These are phyloP conservation scores for Suhomyces kilbournensis DNA, from an alignment of 805 yeast species.

Conservation along the genomic window DNA sequence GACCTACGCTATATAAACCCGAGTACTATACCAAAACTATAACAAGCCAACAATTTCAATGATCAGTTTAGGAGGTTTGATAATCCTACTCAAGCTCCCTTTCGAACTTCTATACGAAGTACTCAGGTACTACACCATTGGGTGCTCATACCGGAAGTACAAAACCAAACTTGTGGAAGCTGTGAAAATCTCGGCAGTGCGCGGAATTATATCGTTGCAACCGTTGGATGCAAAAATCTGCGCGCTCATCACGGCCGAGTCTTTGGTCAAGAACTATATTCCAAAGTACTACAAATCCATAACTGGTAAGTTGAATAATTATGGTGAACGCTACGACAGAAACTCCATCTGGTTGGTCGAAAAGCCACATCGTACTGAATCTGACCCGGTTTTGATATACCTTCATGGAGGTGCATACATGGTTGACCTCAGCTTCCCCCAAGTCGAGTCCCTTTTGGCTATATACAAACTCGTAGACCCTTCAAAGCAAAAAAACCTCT, in stretches of 20 bases:
- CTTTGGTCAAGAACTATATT: background rate
- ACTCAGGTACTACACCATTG: background rate
- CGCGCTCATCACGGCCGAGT: background rate
- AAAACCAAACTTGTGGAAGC: background rate
- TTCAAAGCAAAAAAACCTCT: slow-evolving; percentile 13
- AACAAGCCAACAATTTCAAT: no score
- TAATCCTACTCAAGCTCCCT: background rate
- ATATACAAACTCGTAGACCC: slow-evolving; percentile 28
- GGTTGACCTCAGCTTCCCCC: slow-evolving; percentile 22
- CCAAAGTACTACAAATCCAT: background rate
- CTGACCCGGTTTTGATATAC: slow-evolving; percentile 33
- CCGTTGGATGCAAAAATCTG: background rate
- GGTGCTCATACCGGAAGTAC: background rate
- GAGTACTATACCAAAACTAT: no score
- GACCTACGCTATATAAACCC: no score
- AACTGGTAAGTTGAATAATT: slow-evolving; percentile 14
- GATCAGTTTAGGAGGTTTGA: background rate
- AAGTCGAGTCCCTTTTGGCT: slow-evolving; percentile 27
- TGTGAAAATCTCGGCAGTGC: background rate
- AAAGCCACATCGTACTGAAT: slow-evolving; percentile 19
- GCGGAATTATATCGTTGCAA: background rate
- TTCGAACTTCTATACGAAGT: background rate
- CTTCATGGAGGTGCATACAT: slow-evolving; percentile 42
- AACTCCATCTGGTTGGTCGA: slow-evolving; percentile 35
- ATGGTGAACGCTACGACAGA: slow-evolving; percentile 29